Percentiles rank a stretch among this genome's conserved stretches.
phyloP scores from a whole-genome alignment of 2,329 filamentous ascomycete genomes.

The Lecanoromycetidae sp. region DNA sequence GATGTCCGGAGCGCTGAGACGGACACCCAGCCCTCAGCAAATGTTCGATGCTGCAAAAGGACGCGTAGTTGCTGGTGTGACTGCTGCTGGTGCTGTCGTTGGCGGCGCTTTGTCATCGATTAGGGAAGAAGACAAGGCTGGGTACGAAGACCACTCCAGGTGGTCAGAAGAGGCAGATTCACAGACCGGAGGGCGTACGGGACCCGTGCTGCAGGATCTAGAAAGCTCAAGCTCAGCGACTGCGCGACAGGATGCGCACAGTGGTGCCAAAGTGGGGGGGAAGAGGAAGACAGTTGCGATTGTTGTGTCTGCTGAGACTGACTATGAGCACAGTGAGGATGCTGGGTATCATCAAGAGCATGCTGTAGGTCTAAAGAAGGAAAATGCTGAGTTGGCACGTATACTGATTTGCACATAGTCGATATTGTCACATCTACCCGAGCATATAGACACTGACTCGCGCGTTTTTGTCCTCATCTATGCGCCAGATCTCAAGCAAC shows the following conservation, averaged over 20 bases:
- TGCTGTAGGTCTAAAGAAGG: slow-evolving; percentile 51
- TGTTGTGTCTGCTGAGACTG: slow-evolving; percentile 68
- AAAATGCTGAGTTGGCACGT: neutral
- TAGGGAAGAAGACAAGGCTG: slow-evolving; percentile 67
- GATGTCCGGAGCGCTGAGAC: slow-evolving; percentile 67
- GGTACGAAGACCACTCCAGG: slow-evolving; percentile 73
- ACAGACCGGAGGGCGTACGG: slow-evolving; percentile 32
- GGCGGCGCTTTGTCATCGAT: slow-evolving; percentile 74
- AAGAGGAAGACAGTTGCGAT: slow-evolving; percentile 71
- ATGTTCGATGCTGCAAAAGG: slow-evolving; percentile 74
- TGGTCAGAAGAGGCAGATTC: slow-evolving; percentile 86
- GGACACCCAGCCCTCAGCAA: slow-evolving; percentile 78
- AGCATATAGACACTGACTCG: slow-evolving; percentile 59
- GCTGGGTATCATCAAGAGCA: slow-evolving; percentile 56
- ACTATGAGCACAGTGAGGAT: slow-evolving; percentile 44
- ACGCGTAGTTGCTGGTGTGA: slow-evolving; percentile 67
- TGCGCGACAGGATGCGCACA: neutral
- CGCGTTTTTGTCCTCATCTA: slow-evolving; percentile 86
- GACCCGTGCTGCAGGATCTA: slow-evolving; percentile 22
- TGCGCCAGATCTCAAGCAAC: slow-evolving; percentile 64
- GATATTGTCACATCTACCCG: slow-evolving; percentile 78
- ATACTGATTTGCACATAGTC: slow-evolving; percentile 42
- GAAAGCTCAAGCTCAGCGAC: slow-evolving; percentile 15
- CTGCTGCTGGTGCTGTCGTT: slow-evolving; percentile 69
- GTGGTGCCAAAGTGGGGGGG: slow-evolving; percentile 11